These are phyloP conservation scores for Ganoderma boninense DNA, from an alignment of 1,284 basidiomycete species.

Conservation along the genomic window DNA sequence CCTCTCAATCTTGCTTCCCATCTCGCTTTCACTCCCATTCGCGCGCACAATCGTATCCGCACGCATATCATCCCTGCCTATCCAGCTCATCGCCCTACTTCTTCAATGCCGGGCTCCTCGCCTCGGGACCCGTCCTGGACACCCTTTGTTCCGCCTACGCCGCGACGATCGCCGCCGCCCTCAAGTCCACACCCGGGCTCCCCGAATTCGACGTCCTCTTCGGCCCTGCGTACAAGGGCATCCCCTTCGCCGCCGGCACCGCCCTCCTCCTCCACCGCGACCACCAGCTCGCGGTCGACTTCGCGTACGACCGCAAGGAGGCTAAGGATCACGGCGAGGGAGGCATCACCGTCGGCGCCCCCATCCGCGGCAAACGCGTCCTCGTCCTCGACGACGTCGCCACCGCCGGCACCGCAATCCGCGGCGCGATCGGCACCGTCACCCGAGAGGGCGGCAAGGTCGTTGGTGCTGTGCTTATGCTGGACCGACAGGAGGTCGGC, in stretches of 20 bases:
- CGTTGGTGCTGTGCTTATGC: slow-evolving; percentile 90
- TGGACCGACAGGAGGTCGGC: slow-evolving; percentile 93
- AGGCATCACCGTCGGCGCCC: slow-evolving; percentile 90
- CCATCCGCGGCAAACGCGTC: slow-evolving; percentile 82
- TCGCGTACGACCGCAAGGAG: slow-evolving; percentile 96
- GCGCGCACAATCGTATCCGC: neutral
- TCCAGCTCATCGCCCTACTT: slow-evolving; percentile 92
- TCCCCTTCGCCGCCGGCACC: slow-evolving; percentile 92
- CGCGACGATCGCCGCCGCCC: slow-evolving; percentile 64
- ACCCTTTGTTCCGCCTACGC: slow-evolving; percentile 91
- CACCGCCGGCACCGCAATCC: slow-evolving; percentile 93
- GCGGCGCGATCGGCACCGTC: slow-evolving; percentile 82
- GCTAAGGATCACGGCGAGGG: slow-evolving; percentile 97
- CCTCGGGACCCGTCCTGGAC: slow-evolving; percentile 84
- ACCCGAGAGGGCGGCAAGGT: slow-evolving; percentile 75
- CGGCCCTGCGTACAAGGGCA: slow-evolving; percentile 98
- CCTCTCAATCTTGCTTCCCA: neutral
- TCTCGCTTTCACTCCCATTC: neutral
- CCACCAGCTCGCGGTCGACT: slow-evolving; percentile 77
- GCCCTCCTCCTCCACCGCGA: slow-evolving; percentile 78
- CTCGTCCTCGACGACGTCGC: slow-evolving; percentile 97
- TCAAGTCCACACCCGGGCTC: slow-evolving; percentile 51
- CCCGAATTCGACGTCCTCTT: slow-evolving; percentile 91
- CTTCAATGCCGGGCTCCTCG: slow-evolving; percentile 93
- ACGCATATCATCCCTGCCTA: neutral